Evolutionary conservation across 202 grass and related monocot species (phyloP), one percentile per base, ranked within the genome.

Genomic region (Musa balbisiana): DNA sequence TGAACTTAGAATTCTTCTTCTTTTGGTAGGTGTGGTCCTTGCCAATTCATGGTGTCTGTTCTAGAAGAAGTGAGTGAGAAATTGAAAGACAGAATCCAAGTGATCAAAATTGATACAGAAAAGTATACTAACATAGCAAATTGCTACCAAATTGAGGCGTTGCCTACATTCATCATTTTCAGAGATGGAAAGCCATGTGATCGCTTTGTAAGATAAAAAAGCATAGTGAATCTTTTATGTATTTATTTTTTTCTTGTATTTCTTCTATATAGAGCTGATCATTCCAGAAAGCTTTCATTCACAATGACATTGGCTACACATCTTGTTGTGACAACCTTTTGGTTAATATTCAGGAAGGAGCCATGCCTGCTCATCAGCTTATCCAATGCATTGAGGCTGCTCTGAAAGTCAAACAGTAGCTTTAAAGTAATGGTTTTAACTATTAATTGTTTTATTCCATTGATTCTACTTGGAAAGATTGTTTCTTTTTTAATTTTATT

Each of bases 91-190:
- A 94, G 90, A 83, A 90, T 98, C 84, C 83, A 89, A 83, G 83
- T 98, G 77, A 91, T 92, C 72, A 98, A 98, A 84, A 98, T 98
- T 75, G 95, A 98, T 69, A 98, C 95, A 73, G 95, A 94, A 85
- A 94, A 94, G 83, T 92, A 98, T 74, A 72, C 83, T 51, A 85
- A 76, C 82, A 98, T 98, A 76, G 94, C 88, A 14, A 93, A 58
- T 74, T 80, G 67, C 53, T 98, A 94, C 81, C 53, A 29, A 77
- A 89, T 98, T 67, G 81, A 98, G 90, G 94, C 94, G 66, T 78
- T 98, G 59, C 94, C 94, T 73, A 98, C 94, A 62, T 94, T 94
- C 76, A 91, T 98, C 69, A 88, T 98, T 74, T 98, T 98, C 82
- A 92, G 85, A 82, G 59, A 98, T 27, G 91, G 94, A 67, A 93